These are phyloP conservation scores for Salix exigua DNA, from an alignment of 345 rosid species.

Conservation along the genomic window DNA sequence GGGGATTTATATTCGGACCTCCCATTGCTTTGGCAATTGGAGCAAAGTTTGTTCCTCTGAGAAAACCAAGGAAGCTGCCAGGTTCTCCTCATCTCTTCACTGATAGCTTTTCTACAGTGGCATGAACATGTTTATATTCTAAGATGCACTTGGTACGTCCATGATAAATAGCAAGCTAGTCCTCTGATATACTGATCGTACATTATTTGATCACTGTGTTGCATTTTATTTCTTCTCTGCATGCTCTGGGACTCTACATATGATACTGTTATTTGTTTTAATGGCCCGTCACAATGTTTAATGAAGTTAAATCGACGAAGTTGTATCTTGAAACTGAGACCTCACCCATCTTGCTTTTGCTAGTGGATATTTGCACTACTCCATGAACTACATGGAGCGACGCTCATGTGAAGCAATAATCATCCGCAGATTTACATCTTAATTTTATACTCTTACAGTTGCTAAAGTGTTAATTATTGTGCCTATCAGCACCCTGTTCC, in stretches of 20 bases:
- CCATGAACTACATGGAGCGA: not conserved
- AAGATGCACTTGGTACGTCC: not conserved
- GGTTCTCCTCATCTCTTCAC: slow-evolving; percentile 37
- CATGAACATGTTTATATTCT: not conserved
- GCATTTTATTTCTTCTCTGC: not conserved
- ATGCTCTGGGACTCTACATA: not conserved
- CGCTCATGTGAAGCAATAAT: not conserved
- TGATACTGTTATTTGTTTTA: not conserved
- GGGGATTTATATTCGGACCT: slow-evolving; percentile 94
- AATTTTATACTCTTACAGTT: not conserved
- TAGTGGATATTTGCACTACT: not conserved
- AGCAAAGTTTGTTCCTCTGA: slow-evolving; percentile 90
- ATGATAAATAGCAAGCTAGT: not conserved
- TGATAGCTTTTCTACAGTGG: not conserved
- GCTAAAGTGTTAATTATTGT: not conserved
- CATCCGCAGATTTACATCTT: not conserved
- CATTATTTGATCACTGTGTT: not conserved
- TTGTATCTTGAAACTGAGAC: not conserved
- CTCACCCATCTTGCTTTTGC: not conserved
- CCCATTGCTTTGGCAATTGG: slow-evolving; percentile 96
- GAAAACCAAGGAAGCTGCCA: slow-evolving; percentile 90
- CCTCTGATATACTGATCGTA: not conserved
- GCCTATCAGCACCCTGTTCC: not conserved
- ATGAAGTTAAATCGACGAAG: not conserved
- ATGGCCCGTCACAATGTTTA: not conserved